phyloP scores from a whole-genome alignment of 108 stramenopile species.

The Aurantiochytrium sp. region DNA sequence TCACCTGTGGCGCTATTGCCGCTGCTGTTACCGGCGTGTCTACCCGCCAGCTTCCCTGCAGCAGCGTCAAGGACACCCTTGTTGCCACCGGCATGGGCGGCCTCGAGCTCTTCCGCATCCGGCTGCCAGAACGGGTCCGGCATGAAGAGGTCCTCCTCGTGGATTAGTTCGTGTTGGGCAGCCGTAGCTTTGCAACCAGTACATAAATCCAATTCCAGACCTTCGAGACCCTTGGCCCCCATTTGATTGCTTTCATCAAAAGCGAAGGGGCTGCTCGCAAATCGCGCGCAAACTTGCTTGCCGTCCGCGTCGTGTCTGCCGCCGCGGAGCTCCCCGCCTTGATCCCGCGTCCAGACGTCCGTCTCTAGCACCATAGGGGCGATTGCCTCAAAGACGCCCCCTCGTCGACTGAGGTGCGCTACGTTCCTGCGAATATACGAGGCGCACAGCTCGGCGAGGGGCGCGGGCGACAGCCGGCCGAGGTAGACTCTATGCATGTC shows the following conservation, averaged over 20 bases:
- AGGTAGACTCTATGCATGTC: not conserved
- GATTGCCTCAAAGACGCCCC: not conserved
- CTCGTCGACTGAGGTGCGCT: not conserved
- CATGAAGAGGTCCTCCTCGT: not conserved
- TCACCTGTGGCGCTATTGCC: no score
- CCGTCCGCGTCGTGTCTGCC: not conserved
- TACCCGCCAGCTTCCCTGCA: no score
- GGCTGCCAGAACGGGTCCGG: not conserved
- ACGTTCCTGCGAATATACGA: not conserved
- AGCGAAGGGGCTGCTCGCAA: no score
- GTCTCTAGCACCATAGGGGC: not conserved
- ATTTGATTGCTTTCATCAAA: no score
- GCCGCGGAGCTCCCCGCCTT: not conserved
- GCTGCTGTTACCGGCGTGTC: no score
- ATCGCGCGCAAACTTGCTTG: not conserved
- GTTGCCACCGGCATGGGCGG: no score
- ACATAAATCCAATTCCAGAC: not conserved
- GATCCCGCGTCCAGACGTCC: not conserved
- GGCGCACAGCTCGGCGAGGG: not conserved
- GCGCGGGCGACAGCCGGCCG: not conserved
- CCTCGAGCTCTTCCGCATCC: not conserved
- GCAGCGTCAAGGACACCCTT: no score
- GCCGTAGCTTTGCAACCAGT: not conserved
- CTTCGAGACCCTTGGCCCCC: not conserved
- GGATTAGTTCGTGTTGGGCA: not conserved